Conservation (phyloP, 2,329 filamentous ascomycete species). For the Blastomyces percursus region DNA sequence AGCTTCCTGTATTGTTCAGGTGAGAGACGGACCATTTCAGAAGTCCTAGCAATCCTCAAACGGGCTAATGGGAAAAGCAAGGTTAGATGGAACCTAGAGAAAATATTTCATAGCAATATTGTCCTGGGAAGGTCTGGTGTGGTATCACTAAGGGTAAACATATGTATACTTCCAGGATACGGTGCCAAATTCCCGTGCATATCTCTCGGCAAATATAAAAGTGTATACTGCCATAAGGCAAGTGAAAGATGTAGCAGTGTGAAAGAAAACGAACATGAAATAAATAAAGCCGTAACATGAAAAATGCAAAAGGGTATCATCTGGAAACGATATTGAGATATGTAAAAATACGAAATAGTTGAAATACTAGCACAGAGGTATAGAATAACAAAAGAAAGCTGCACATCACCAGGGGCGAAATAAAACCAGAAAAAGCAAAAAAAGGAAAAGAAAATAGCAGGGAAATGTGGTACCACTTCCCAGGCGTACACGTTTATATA, state of each 20-base stretch:
- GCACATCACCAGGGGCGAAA: neutral
- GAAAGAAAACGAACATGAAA: neutral
- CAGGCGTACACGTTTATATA: neutral
- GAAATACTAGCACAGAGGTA: neutral
- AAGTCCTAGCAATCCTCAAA: neutral
- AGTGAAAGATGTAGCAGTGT: neutral
- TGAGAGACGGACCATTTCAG: neutral
- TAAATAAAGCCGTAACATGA: neutral
- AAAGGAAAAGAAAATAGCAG: neutral
- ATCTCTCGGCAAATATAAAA: neutral
- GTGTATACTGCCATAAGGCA: neutral
- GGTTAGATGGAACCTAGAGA: neutral
- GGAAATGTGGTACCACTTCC: neutral
- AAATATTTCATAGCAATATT: neutral
- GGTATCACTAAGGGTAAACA: neutral
- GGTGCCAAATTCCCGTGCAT: neutral
- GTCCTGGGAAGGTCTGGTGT: neutral
- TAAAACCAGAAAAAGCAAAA: neutral
- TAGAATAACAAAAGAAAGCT: neutral
- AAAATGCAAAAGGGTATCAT: constrained; percentile 4
- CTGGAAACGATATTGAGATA: neutral
- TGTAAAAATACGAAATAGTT: neutral
- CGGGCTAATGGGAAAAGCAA: neutral
- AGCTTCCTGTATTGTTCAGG: neutral
- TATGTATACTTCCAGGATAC: neutral